Evolutionary conservation across 228 moss, liverwort and hornwort genomes (phyloP).

Genomic region (Sphagnum magellanicum): DNA sequence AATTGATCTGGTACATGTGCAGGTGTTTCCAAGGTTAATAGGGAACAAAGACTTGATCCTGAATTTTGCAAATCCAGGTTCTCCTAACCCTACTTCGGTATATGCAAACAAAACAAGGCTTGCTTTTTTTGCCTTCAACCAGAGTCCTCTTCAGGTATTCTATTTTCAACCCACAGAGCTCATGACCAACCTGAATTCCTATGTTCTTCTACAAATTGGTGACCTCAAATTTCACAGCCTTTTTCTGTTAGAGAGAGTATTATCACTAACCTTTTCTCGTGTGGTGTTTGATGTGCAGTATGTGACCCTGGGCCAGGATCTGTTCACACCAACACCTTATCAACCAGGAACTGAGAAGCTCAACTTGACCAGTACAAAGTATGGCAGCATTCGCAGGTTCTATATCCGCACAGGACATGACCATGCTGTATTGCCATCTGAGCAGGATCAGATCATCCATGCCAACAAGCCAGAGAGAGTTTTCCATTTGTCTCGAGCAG

Average conservation of each 20-base stretch:
- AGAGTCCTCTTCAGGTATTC: conserved; percentile 4
- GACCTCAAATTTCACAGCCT: background rate
- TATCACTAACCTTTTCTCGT: no score
- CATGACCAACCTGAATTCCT: background rate
- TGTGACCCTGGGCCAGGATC: background rate
- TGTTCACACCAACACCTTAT: conserved; percentile 6
- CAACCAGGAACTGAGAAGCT: conserved; percentile 1
- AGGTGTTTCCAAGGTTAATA: conserved; percentile 6
- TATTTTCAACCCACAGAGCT: no score
- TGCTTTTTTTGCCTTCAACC: conserved; percentile 3
- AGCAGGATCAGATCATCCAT: conserved; percentile 5
- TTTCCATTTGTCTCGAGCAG: conserved; percentile 5
- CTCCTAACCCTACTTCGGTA: conserved; percentile 1
- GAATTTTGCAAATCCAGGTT: conserved; percentile 1
- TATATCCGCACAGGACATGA: conserved; percentile 7
- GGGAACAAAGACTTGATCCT: background rate
- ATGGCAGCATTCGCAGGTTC: conserved; percentile 5
- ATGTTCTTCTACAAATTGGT: background rate
- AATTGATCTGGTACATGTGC: background rate
- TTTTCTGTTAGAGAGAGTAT: background rate
- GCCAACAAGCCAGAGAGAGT: conserved; percentile 6
- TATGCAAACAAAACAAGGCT: background rate
- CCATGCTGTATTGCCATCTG: background rate
- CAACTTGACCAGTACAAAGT: background rate
- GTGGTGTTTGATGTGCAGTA: background rate